These are phyloP conservation scores for Leptodermis oblonga DNA, from an alignment of 257 asterid species.

Conservation along the genomic window DNA sequence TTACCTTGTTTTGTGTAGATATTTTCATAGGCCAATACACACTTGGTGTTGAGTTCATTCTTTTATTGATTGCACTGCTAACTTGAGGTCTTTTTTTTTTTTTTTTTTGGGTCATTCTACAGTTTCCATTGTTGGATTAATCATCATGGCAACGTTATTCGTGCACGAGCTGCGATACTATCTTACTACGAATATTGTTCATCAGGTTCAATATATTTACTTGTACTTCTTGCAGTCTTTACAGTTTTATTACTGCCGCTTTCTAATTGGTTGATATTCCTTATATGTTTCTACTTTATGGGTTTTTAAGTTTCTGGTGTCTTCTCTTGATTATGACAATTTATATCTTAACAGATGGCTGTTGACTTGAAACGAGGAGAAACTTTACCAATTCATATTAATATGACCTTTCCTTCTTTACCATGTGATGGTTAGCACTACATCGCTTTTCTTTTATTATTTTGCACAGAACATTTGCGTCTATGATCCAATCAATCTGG, in stretches of 20 bases:
- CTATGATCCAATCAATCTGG: background rate
- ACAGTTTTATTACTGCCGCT: slow-evolving; percentile 4
- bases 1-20: background rate
- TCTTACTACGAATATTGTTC: slow-evolving; percentile 74
- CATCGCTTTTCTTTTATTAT: background rate
- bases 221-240: background rate
- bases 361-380: slow-evolving; percentile 95
- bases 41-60: background rate
- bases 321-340: slow-evolving; percentile 12
- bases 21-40: background rate
- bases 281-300: background rate
- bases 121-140: slow-evolving; percentile 89
- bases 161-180: slow-evolving; percentile 86
- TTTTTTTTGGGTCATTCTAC: background rate
- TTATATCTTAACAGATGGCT: slow-evolving; percentile 63
- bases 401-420: slow-evolving; percentile 91
- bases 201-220: slow-evolving; percentile 57
- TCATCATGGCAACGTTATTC: slow-evolving; percentile 84
- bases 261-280: background rate
- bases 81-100: slow-evolving; percentile 18
- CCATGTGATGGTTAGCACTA: slow-evolving; percentile 90
- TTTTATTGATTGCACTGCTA: slow-evolving; percentile 18
- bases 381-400: slow-evolving; percentile 94
- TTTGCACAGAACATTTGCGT: background rate
- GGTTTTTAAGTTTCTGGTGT: background rate